Base-by-base conservation (phyloP, 768 basidiomycete genomes). In the Boletus subparvulus region DNA sequence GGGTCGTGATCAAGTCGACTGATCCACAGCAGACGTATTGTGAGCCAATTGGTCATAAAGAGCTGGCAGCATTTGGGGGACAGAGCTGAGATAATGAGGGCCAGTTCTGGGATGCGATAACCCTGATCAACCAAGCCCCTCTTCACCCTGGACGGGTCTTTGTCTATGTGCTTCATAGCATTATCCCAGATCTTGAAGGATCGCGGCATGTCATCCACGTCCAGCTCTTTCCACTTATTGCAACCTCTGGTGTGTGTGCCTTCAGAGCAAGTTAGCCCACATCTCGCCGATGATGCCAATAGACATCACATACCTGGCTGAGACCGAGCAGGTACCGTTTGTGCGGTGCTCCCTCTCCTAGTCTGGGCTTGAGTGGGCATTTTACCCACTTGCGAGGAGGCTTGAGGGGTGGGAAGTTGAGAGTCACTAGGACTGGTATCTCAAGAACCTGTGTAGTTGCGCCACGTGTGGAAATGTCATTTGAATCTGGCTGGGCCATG, bases 21-120 rank as follows among this genome's bases (percentile, higher is more conserved):
- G 6, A 61, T 50, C 59, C 50, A 61, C 16, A 53, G 32, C 1
- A 28, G 46, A 3, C n/a, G 30, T 36, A 51, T 36, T 26, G 60
- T 47, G 0, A 63, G 50, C 62, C 60, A 63, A 46, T 60, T 60
- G 0, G 24, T 42, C 6, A 62, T 21, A 13, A 47, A 62, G 3
- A 50, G 19, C 19, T 58, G 40, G 42, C 52, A 44, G 2, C 30
- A 12, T 19, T 48, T 40, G 3, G 44, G 54, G 1, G 26, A 14
- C 7, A 35, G 28, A 0, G 36, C 13, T 6, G 40, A 41, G 28
- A 56, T n/a, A 1, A 61, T 47, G 3, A 56, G 3, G 2, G 46
- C 44, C 0, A 48, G 57, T 11, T 64, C 60, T 16, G 62, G 62
- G 17, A 61, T 32, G n/a, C 30, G 32, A 37, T 61, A 64, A 2